Conservation (phyloP, 176 grass and related monocot species). For the Alloteropsis semialata region DNA sequence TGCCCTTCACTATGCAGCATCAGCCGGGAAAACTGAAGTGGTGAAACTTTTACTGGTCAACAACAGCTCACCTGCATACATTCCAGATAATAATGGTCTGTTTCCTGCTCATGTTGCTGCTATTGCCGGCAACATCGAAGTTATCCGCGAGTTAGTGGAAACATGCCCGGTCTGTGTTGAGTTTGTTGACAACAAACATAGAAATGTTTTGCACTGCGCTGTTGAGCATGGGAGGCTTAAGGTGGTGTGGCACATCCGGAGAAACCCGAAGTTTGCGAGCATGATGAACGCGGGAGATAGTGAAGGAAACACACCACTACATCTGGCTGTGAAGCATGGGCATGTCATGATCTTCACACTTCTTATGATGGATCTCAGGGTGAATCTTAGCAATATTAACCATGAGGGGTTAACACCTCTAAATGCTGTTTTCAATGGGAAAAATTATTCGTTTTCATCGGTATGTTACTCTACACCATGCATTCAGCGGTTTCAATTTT, state of each 20-base stretch:
- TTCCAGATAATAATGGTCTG: conserved; percentile 10
- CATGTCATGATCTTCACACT: not conserved
- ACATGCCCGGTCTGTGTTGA: conserved; percentile 14
- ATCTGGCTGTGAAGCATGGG: conserved; percentile 14
- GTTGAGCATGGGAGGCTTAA: not conserved
- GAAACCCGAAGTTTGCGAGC: not conserved
- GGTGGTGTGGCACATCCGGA: not conserved
- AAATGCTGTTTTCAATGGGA: conserved; percentile 22
- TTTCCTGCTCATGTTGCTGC: conserved; percentile 29
- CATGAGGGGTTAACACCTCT: conserved; percentile 27
- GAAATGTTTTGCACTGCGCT: conserved; percentile 22
- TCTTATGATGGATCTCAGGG: conserved; percentile 6
- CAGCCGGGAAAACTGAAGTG: not conserved
- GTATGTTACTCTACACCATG: not conserved
- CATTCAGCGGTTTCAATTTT: not conserved
- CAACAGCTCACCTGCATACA: not conserved
- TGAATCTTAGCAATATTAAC: conserved; percentile 19
- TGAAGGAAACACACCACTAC: conserved; percentile 33
- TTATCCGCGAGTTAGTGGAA: conserved; percentile 7
- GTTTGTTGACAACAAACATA: conserved; percentile 19
- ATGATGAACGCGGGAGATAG: conserved; percentile 22
- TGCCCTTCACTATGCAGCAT: conserved; percentile 50
- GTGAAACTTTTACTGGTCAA: conserved; percentile 30
- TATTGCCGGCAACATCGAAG: not conserved
- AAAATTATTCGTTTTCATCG: not conserved